Conservation (phyloP, 2,329 filamentous ascomycete species). For the Colletotrichum shisoi region DNA sequence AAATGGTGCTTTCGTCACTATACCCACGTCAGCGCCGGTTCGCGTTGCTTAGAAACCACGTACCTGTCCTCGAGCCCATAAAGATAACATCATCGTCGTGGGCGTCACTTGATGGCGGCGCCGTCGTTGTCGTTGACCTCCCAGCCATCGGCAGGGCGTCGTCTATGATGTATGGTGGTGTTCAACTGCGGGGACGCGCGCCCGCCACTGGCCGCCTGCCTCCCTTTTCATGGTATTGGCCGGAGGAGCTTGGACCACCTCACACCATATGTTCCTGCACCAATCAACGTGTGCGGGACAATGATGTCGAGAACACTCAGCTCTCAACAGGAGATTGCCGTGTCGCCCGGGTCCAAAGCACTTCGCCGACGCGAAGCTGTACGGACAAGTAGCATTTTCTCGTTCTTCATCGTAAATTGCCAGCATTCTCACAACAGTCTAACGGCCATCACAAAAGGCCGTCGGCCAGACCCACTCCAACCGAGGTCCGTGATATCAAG, state of each 20-base stretch:
- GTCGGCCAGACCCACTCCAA: no score
- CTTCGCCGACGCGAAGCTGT: no score
- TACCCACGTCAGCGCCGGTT: neutral
- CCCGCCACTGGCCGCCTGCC: neutral
- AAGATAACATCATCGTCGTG: neutral
- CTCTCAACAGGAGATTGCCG: no score
- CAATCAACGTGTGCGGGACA: no score
- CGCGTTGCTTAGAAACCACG: neutral
- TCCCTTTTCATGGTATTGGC: neutral
- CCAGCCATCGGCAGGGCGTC: neutral
- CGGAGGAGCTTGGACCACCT: neutral
- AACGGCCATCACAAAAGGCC: no score
- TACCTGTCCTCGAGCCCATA: neutral
- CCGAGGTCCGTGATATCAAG: no score
- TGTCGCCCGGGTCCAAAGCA: no score
- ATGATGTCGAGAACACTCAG: no score
- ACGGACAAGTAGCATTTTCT: no score
- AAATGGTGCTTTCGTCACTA: neutral
- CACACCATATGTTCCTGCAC: neutral
- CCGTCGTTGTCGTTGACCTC: neutral
- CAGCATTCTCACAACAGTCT: no score
- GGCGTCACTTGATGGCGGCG: neutral
- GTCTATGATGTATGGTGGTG: neutral
- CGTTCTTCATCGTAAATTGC: no score
- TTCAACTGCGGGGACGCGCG: neutral